Conservation (phyloP, 2,329 filamentous ascomycete genomes). For the Fusarium sp. region DNA sequence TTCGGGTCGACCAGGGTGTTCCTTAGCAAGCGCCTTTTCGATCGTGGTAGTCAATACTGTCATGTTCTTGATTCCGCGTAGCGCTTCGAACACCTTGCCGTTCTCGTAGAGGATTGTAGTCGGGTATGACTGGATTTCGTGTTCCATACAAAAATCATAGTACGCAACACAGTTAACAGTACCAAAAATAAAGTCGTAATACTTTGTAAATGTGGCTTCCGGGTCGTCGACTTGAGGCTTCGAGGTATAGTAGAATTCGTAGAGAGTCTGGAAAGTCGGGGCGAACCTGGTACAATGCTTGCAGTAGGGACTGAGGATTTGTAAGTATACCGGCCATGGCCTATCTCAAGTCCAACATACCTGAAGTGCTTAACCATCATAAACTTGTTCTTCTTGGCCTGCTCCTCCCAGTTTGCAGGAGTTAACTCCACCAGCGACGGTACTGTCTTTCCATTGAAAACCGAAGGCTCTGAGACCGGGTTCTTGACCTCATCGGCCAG, state of each 20-base stretch:
- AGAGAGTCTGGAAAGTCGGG: slow-evolving; percentile 88
- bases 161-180: slow-evolving; percentile 87
- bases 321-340: slow-evolving; percentile 30
- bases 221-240: slow-evolving; percentile 71
- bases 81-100: slow-evolving; percentile 72
- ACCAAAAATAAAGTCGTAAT: slow-evolving; percentile 91
- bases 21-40: slow-evolving; percentile 79
- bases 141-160: slow-evolving; percentile 78
- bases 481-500: slow-evolving; percentile 50
- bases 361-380: slow-evolving; percentile 74
- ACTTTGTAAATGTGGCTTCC: slow-evolving; percentile 75
- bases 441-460: slow-evolving; percentile 74
- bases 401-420: slow-evolving; percentile 66
- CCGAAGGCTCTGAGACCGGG: slow-evolving; percentile 57
- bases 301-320: slow-evolving; percentile 63
- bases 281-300: slow-evolving; percentile 83
- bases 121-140: slow-evolving; percentile 77
- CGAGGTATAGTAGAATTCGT: slow-evolving; percentile 95
- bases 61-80: slow-evolving; percentile 76
- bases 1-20: slow-evolving; percentile 81
- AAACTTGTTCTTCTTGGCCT: slow-evolving; percentile 65
- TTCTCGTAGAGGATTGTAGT: slow-evolving; percentile 84
- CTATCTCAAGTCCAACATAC: slow-evolving; percentile 54
- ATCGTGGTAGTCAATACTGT: slow-evolving; percentile 74
- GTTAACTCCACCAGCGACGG: slow-evolving; percentile 72